Evolutionary conservation across 2,329 filamentous ascomycete species (phyloP), one percentile per base, ranked within the genome.

Genomic region (Salinomyces thailandicus): DNA sequence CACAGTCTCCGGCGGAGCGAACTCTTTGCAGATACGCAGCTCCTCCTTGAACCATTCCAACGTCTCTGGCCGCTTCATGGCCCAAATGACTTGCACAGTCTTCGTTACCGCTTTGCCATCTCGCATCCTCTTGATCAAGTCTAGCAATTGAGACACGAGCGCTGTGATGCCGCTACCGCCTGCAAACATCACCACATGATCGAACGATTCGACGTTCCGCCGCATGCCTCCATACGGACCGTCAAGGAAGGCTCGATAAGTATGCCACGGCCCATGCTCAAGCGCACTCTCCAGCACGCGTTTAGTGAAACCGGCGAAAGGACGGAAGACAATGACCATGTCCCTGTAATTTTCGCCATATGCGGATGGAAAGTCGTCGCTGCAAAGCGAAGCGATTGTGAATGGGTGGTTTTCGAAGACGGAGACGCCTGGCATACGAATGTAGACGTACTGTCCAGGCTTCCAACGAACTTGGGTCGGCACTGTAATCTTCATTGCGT

Each of bases 1-100:
- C 6, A 95, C 83, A 18, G 83, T 81, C 54, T 91, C 85, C 0
- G 84, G 82, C 1, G 89, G 89, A 7, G 89, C 87, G 33, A 78
- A 81, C 60, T 95, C 85, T 50, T 85, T 76, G 62, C 89, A 94
- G 51, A 95, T 93, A 32, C 86, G 76, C 40, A 95, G 69, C 59
- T 95, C 89, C 62, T 95, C 87, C 47, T 85, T 83, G 69, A 95
- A 96, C 89, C 89, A 96, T 57, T 95, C 85, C 78, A 96, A 85
- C 1, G 85, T 85, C 59, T 95, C 89, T 11, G 91, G 77, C 38
- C 83, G 77, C 62, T 91, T 93, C 47, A 95, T 68, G 4, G 87
- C 79, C 89, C 89, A 96, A n/a, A 96, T 75, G 1, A 96, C 84
- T 12, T 91, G 81, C 4, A 96, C 81, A 46, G 81, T 84, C 57